Conservation (phyloP, 345 rosid genomes). For the Hibiscus trionum region DNA sequence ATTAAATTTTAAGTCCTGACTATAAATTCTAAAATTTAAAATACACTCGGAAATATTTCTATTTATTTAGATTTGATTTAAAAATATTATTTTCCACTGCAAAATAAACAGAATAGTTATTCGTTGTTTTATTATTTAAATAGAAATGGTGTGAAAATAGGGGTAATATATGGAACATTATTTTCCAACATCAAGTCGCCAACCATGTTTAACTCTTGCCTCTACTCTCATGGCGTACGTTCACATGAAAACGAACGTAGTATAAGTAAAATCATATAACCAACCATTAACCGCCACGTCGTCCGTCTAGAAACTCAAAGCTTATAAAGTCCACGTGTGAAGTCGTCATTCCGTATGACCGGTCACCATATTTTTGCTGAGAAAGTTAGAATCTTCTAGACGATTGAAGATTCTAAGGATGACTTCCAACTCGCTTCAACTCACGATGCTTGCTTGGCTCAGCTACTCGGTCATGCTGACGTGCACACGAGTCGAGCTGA, state of each 20-base stretch:
- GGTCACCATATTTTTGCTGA: not conserved
- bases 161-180: no score
- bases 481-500: conserved; percentile 1
- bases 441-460: conserved; percentile 18
- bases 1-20: no score
- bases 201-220: not conserved
- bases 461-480: conserved; percentile 25
- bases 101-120: no score
- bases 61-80: not conserved
- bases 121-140: not conserved
- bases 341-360: not conserved
- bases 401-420: conserved; percentile 6
- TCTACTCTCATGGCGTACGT: not conserved
- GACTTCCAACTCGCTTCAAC: not conserved
- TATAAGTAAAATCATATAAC: not conserved
- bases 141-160: not conserved
- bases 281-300: not conserved
- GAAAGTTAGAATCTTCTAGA: conserved; percentile 13
- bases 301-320: not conserved
- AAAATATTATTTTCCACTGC: no score
- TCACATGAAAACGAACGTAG: not conserved
- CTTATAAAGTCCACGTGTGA: not conserved
- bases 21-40: no score
- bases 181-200: not conserved
- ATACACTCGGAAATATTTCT: not conserved